Evolutionary conservation across 148 eudicot species (phyloP), one percentile per base, ranked within the genome.

Genomic region (Rhododendron simsii): DNA sequence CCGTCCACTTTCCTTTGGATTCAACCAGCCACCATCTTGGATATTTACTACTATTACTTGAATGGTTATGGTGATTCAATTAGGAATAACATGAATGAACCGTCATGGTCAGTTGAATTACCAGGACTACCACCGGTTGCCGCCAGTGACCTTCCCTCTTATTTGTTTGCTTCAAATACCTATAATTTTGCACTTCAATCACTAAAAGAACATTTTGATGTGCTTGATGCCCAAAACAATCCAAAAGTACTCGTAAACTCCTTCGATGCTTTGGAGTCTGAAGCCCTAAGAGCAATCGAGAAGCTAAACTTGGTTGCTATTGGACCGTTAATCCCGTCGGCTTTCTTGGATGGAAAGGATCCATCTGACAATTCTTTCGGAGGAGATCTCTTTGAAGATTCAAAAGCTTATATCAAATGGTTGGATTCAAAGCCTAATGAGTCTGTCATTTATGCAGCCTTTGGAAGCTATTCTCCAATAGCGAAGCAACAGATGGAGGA

Each of bases 381-480:
- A 5, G 33, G 81, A 21, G 87, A 88, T 48, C 28, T 88, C 16
- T 86, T 85, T 23, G 47, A 74, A 63, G 69, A 63, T 74, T 80
- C 86, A 21, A 83, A 45, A n/a, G 89, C 89, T 30, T 91, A 90
- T 37, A 15, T 89, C 6, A 28, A 81, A 4, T 93, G 92, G 93
- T 83, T 93, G 87, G 89, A 47, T 28, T 83, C 88, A 18, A 89
- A 90, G 73, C 87, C 51, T 0, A 26, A 30, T 5, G 26, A 33
- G 8, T 93, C 92, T 2, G 92, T 93, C 5, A 45, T 93, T 2
- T 93, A 91, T 41, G 89, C 87, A 41, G 88, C 95, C n/a, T 91
- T 91, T 84, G 95, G 95, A 7, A 93, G 90, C 67, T 55, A 88
- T 37, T 79, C 69, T 21, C 76, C 48, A 35, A 21, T 91, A 21